Conservation (phyloP, 306 rosid species). For the Trifolium repens region DNA sequence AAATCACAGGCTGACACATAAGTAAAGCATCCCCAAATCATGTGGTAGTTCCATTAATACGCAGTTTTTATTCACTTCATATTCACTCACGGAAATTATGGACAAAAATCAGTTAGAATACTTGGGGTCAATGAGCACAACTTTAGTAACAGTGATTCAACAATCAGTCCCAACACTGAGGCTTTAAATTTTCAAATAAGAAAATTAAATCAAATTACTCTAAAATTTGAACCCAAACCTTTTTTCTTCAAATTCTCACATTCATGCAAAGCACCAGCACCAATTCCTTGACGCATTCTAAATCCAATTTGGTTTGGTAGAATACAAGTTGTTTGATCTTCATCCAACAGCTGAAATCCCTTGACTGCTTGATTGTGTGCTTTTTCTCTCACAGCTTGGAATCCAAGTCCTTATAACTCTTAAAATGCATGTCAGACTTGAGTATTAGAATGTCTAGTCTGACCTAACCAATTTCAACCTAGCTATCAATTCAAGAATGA, state of each 20-base stretch:
- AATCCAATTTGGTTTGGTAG: neutral
- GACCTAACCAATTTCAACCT: neutral
- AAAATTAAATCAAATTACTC: slow-evolving; percentile 2
- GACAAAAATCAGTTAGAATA: slow-evolving; percentile 4
- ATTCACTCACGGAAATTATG: slow-evolving; percentile 5
- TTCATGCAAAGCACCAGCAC: slow-evolving; percentile 49
- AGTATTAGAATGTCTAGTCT: neutral
- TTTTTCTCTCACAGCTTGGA: neutral
- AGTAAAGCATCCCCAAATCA: slow-evolving; percentile 11
- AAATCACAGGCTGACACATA: neutral
- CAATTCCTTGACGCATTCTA: neutral
- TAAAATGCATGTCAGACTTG: neutral
- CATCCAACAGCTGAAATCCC: neutral
- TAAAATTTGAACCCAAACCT: slow-evolving; percentile 51
- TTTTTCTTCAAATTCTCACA: slow-evolving; percentile 76
- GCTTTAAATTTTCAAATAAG: slow-evolving; percentile 2
- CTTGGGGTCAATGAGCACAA: slow-evolving; percentile 3
- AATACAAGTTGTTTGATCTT: neutral
- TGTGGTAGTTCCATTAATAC: neutral
- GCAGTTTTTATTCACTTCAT: slow-evolving; percentile 16
- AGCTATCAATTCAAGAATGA: neutral
- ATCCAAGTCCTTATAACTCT: neutral
- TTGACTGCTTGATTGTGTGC: neutral
- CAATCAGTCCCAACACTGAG: slow-evolving; percentile 19
- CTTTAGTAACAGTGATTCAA: slow-evolving; percentile 14